phyloP scores from a whole-genome alignment of 345 rosid species.

The Salix caprea region DNA sequence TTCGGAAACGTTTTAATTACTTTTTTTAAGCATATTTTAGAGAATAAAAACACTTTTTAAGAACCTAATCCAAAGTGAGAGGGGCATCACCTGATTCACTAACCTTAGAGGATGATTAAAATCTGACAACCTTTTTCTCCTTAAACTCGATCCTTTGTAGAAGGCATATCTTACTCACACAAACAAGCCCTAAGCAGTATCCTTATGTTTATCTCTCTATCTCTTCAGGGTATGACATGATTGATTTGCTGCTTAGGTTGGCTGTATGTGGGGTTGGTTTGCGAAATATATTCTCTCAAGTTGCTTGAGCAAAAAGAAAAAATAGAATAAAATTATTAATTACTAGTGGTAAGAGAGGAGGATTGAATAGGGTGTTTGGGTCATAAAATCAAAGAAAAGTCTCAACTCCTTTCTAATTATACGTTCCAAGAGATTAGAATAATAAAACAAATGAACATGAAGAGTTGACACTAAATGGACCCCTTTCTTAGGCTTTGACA shows the following conservation, averaged over 20 bases:
- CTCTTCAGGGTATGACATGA: not conserved
- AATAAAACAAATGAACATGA: not conserved
- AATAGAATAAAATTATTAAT: constrained; percentile 9
- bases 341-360: constrained; percentile 17
- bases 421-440: constrained; percentile 18
- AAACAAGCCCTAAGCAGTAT: constrained; percentile 17
- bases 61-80: not conserved
- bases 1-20: not conserved
- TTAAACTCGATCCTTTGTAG: constrained; percentile 1
- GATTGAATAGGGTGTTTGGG: not conserved
- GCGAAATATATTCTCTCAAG: constrained; percentile 22
- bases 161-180: not conserved
- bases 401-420: not conserved
- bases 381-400: constrained; percentile 10
- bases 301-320: constrained; percentile 7
- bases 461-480: constrained; percentile 22
- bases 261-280: constrained; percentile 2
- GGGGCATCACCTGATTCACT: constrained; percentile 6
- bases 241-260: constrained; percentile 1
- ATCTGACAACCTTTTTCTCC: not conserved
- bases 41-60: not conserved
- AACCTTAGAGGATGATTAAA: not conserved
- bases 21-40: not conserved
- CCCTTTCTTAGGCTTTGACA: constrained; percentile 11
- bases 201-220: not conserved